phyloP scores from a whole-genome alignment of 345 rosid genomes.

The Acer campestre region DNA sequence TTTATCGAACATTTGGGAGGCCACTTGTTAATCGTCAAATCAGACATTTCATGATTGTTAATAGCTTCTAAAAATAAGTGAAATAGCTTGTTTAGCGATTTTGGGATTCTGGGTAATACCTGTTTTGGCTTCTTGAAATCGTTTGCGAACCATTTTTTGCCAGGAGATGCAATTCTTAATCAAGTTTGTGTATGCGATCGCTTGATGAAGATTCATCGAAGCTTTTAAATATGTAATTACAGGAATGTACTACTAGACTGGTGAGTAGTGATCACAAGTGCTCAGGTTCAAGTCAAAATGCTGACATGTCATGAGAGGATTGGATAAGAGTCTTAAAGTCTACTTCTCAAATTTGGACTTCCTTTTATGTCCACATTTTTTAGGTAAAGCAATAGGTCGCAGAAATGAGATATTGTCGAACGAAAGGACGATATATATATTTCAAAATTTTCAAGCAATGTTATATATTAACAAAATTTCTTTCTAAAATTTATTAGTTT shows the following conservation, averaged over 20 bases:
- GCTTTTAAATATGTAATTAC: neutral
- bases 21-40: neutral
- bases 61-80: neutral
- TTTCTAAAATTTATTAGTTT: too few species aligned
- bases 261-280: neutral
- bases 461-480: too few species aligned
- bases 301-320: neutral
- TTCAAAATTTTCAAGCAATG: too few species aligned
- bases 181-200: neutral
- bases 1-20: conserved; percentile 32
- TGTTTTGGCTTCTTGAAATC: conserved; percentile 59
- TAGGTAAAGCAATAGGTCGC: too few species aligned
- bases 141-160: conserved; percentile 60
- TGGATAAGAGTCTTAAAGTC: neutral
- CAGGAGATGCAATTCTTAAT: neutral
- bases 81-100: neutral
- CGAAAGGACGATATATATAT: too few species aligned
- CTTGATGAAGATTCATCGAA: neutral
- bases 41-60: neutral
- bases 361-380: too few species aligned
- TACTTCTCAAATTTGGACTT: neutral
- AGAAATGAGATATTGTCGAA: too few species aligned
- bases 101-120: conserved; percentile 34
- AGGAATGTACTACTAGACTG: neutral
- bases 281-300: neutral